phyloP scores from a whole-genome alignment of 805 yeast genomes.

The Blastobotrys robertii region DNA sequence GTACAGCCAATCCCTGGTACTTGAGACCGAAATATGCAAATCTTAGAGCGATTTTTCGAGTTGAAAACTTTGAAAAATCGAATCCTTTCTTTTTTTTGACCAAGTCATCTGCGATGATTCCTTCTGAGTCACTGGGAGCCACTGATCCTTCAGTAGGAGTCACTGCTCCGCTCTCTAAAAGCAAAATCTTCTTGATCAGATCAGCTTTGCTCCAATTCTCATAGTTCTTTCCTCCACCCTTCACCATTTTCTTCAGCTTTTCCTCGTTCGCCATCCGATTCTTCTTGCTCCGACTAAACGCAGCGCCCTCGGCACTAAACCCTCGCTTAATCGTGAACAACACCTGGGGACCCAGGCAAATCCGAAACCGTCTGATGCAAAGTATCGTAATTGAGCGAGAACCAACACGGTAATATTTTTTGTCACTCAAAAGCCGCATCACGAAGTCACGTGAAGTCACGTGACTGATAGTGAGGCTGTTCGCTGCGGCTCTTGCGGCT shows the following conservation, averaged over 20 bases:
- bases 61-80: constrained; percentile 53
- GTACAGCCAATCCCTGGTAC: constrained; percentile 83
- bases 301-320: too few relatives aligned
- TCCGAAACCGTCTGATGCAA: too few relatives aligned
- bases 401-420: background rate
- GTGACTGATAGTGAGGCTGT: background rate
- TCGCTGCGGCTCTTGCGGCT: background rate
- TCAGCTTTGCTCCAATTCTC: constrained; percentile 40
- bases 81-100: constrained; percentile 35
- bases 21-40: constrained; percentile 91
- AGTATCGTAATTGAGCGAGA: too few relatives aligned
- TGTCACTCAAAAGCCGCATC: background rate
- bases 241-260: constrained; percentile 50
- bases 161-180: background rate
- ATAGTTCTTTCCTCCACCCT: constrained; percentile 46
- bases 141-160: background rate
- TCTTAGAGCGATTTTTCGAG: constrained; percentile 64
- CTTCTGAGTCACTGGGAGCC: too few relatives aligned
- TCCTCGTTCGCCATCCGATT: background rate
- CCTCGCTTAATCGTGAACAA: too few relatives aligned
- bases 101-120: too few relatives aligned
- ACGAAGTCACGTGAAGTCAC: background rate
- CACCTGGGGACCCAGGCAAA: too few relatives aligned
- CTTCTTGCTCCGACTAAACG: background rate
- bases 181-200: constrained; percentile 1